phyloP scores from a whole-genome alignment of 805 yeast species.

The Metschnikowia drakensbergensis region DNA sequence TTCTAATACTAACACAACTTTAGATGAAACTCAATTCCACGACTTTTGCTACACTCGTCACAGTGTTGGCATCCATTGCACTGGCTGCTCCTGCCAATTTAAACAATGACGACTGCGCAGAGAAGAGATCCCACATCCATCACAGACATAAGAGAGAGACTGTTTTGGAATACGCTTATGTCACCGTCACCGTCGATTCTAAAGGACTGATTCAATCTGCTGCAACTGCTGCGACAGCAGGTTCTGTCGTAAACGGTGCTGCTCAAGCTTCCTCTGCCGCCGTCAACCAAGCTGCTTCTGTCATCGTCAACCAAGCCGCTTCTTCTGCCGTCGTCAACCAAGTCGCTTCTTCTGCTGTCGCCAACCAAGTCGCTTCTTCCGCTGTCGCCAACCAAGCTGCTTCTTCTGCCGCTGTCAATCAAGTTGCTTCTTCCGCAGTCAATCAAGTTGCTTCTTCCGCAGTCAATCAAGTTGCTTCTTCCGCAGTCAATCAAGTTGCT shows the following conservation, averaged over 20 bases:
- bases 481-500: conserved; percentile 13
- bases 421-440: conserved; percentile 7
- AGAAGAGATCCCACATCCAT: conserved; percentile 45
- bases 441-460: conserved; percentile 8
- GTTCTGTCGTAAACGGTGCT: not conserved
- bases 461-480: conserved; percentile 6
- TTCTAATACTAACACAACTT: conserved; percentile 6
- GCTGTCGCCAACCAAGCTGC: not conserved
- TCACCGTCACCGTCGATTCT: conserved; percentile 37
- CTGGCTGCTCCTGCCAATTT: conserved; percentile 17
- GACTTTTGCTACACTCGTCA: conserved; percentile 10
- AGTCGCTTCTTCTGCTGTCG: conserved; percentile 9
- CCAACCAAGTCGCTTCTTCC: conserved; percentile 9
- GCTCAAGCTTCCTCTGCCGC: conserved; percentile 13
- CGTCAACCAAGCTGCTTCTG: conserved; percentile 18
- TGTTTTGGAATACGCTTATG: conserved; percentile 47
- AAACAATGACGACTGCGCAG: conserved; percentile 15
- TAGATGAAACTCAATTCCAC: conserved; percentile 15
- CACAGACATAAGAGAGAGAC: conserved; percentile 59
- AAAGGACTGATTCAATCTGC: conserved; percentile 39
- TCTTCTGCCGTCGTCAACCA: conserved; percentile 15
- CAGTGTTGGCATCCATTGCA: conserved; percentile 13
- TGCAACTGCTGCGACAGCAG: conserved; percentile 5
- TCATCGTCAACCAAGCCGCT: not conserved
- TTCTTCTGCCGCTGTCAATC: conserved; percentile 12